Evolutionary conservation across 1,139 yeast species (phyloP), one percentile per base, ranked within the genome.

Genomic region (Magnusiomyces starmeri): DNA sequence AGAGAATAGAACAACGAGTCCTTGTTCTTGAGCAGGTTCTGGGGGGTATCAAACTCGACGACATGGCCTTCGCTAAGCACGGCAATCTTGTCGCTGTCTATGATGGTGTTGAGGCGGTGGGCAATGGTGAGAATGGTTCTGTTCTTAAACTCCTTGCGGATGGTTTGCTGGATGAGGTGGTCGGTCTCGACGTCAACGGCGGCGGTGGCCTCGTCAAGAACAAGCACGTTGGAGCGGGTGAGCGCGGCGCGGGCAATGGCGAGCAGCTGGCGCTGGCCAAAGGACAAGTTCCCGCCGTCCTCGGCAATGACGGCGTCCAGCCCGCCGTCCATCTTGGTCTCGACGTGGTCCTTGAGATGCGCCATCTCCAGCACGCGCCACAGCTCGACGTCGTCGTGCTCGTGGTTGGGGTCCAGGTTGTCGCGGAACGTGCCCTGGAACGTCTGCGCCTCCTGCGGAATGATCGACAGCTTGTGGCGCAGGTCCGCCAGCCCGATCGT

Each of bases 171-270:
- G 50, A 90, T 76, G 45, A 89, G 77, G 60, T 83, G 74, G 68
- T 92, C 98, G 1, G 98, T 92, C 64, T 89, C 95, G 32, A 89
- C 96, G 69, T 92, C 98, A 49, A 92, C 96, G 1, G 96, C 96
- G 1, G 97, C 97, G 3, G 97, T 90, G 14, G 97, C 97, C 70
- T 92, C 98, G 68, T 92, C 98, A 60, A 90, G 73, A 8, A 89
- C 87, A 57, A 89, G 74, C 47, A 90, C 79, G 59, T 82, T 82
- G 4, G 95, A 82, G 25, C 87, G 85, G 50, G 86, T 83, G 60
- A 88, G 75, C 58, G 90, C 71, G 0, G 96, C 96, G 62, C 97
- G 77, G 0, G 96, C 95, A 57, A 89, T 75, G 68, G 96, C 88
- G 82, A 89, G 83, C 65, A 89, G 75, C 69, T 89, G 97, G 61